These are phyloP conservation scores for Kurtzmaniella fragi DNA, from an alignment of 805 yeast genomes.

Conservation along the genomic window DNA sequence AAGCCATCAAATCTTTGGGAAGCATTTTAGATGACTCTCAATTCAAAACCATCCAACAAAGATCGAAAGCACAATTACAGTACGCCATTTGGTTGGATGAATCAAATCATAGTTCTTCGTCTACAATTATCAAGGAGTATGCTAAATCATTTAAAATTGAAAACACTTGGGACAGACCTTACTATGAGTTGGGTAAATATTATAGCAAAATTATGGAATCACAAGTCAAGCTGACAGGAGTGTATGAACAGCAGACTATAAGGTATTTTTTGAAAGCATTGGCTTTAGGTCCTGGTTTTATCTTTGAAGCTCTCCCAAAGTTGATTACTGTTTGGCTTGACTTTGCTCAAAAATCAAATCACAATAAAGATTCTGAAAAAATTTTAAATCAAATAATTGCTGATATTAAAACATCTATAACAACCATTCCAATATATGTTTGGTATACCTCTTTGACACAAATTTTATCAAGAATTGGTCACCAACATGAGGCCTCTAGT, in stretches of 20 bases:
- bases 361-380: conserved; percentile 26
- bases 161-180: conserved; percentile 68
- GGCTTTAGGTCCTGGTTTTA: conserved; percentile 55
- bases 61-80: conserved; percentile 55
- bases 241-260: conserved; percentile 51
- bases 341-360: conserved; percentile 39
- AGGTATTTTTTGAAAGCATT: conserved; percentile 55
- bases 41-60: conserved; percentile 11
- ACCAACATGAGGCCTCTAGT: conserved; percentile 52
- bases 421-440: conserved; percentile 42
- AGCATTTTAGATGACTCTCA: conserved; percentile 27
- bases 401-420: conserved; percentile 41
- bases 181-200: conserved; percentile 74
- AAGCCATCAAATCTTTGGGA: conserved; percentile 67
- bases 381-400: conserved; percentile 43
- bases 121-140: conserved; percentile 67
- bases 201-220: conserved; percentile 74
- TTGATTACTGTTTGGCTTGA: conserved; percentile 91
- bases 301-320: conserved; percentile 84
- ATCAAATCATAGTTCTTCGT: conserved; percentile 78
- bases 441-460: conserved; percentile 90
- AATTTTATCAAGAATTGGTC: conserved; percentile 71
- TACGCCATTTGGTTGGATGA: conserved; percentile 86
- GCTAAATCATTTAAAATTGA: conserved; percentile 50
- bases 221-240: conserved; percentile 40